Conservation (phyloP, 352 stramenopile species). For the Pythium chondricola region DNA sequence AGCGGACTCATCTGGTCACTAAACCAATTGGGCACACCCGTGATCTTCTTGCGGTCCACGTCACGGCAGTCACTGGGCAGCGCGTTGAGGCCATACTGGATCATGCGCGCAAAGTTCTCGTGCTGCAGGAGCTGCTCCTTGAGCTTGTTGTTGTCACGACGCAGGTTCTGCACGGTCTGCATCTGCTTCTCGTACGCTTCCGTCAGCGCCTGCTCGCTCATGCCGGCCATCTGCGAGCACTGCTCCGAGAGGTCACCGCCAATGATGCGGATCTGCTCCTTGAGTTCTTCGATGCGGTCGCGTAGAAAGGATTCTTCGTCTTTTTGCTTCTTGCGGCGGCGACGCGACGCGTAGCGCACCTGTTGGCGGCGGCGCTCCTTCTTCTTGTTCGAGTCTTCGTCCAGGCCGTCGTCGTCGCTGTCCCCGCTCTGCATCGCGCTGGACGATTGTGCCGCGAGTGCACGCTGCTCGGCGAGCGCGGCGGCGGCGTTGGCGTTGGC, state of each 20-base stretch:
- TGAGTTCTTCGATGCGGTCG: slow-evolving; percentile 77
- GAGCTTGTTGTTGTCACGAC: slow-evolving; percentile 81
- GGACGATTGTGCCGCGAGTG: slow-evolving; percentile 28
- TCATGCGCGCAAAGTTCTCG: slow-evolving; percentile 82
- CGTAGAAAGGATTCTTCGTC: slow-evolving; percentile 77
- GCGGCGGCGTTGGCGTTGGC: slow-evolving; percentile 1
- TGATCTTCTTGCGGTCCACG: slow-evolving; percentile 73
- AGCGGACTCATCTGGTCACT: slow-evolving; percentile 77
- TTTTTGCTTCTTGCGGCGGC: slow-evolving; percentile 79
- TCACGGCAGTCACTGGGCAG: slow-evolving; percentile 71
- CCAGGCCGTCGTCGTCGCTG: slow-evolving; percentile 37
- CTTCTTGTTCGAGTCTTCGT: slow-evolving; percentile 68
- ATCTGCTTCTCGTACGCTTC: slow-evolving; percentile 83
- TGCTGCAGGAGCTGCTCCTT: slow-evolving; percentile 78
- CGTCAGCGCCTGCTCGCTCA: slow-evolving; percentile 73
- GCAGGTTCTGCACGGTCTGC: slow-evolving; percentile 67
- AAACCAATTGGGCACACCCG: slow-evolving; percentile 67
- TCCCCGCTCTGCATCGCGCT: slow-evolving; percentile 45
- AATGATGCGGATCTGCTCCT: slow-evolving; percentile 83
- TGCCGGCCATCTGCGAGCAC: slow-evolving; percentile 74
- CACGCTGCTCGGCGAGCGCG: slow-evolving; percentile 27
- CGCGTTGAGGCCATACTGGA: slow-evolving; percentile 77
- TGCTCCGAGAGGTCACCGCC: slow-evolving; percentile 67
- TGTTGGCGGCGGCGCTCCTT: slow-evolving; percentile 75
- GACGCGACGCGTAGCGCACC: slow-evolving; percentile 71